Base-by-base conservation (phyloP, 495 filamentous ascomycete genomes). In the Evansstolkia leycettana region DNA sequence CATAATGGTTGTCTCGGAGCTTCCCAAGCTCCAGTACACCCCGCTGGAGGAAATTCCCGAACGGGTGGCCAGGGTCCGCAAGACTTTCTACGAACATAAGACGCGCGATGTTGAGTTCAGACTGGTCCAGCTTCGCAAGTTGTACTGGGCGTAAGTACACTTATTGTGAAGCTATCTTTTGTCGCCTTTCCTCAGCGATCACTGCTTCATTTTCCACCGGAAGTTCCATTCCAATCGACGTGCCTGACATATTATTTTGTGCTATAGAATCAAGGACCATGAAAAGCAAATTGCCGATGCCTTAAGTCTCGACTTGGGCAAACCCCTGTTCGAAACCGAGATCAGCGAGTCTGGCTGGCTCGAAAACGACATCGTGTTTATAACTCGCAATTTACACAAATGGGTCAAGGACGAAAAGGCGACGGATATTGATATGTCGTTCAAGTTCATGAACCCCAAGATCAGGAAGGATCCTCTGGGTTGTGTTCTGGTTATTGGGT, bases 391-490 rank as follows among this genome's bases (percentile, higher is more conserved):
- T 49, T 60, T 98, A 39, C 73, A 74, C 48, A 74, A 74, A 44
- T 94, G 81, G 74, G 73, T 73, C 40, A 84, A 84, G 55, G 87
- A 94, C 52, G 85, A 94, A 52, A 62, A 66, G 45, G 64, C 83
- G 9, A 49, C 68, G 37, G 76, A 90, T 52, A 81, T 92, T 27
- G 63, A 76, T 7, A 48, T 81, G 6, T 64, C 66, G 13, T 85
- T 76, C 53, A 67, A 68, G 42, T 39, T 78, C 17, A 64, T 87
- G 62, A 77, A 60, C 30, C 83, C 87, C 15, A 78, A 71, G 51
- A 80, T 89, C 54, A 65, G 79, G 30, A 95, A 94, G 64, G 90
- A 96, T 46, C 90, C 90, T 9, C 50, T 96, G 28, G 90, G 90
- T 27, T 54, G 71, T 24, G 76, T 87, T 1, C 60, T 96, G 43